These are phyloP conservation scores for Dactylella cylindrospora DNA, from an alignment of 2,329 filamentous ascomycete genomes.

Conservation along the genomic window DNA sequence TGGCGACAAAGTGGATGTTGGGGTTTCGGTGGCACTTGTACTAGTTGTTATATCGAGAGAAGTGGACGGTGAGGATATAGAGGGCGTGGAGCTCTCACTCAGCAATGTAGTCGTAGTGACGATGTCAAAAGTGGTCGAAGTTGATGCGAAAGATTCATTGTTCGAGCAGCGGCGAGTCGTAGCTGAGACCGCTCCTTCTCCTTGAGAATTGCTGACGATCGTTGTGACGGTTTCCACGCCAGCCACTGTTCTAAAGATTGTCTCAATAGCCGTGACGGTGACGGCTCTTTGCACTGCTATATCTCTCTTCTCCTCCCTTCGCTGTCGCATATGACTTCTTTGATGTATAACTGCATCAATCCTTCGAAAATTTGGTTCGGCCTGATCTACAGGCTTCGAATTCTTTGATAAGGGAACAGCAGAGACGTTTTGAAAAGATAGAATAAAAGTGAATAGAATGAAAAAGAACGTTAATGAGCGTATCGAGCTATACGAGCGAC, in stretches of 20 bases:
- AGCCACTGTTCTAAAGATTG: constrained; percentile 2
- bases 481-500: no score
- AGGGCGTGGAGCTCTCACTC: no score
- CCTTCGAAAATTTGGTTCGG: not conserved
- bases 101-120: no score
- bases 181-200: not conserved
- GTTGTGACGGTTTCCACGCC: not conserved
- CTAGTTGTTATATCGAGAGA: no score
- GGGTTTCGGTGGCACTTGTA: no score
- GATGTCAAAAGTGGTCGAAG: no score
- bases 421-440: constrained; percentile 11
- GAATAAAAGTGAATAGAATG: not conserved
- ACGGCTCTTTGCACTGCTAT: no score
- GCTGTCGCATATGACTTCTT: constrained; percentile 1
- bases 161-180: not conserved
- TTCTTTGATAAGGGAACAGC: constrained; percentile 1
- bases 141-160: no score
- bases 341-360: not conserved
- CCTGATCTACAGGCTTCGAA: not conserved
- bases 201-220: not conserved
- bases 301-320: not conserved
- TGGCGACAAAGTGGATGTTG: no score
- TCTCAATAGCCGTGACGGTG: constrained; percentile 1
- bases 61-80: no score
- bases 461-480: constrained; percentile 1